phyloP scores from a whole-genome alignment of 371 early-diverging fungal species.

The Phascolomyces articulosus region DNA sequence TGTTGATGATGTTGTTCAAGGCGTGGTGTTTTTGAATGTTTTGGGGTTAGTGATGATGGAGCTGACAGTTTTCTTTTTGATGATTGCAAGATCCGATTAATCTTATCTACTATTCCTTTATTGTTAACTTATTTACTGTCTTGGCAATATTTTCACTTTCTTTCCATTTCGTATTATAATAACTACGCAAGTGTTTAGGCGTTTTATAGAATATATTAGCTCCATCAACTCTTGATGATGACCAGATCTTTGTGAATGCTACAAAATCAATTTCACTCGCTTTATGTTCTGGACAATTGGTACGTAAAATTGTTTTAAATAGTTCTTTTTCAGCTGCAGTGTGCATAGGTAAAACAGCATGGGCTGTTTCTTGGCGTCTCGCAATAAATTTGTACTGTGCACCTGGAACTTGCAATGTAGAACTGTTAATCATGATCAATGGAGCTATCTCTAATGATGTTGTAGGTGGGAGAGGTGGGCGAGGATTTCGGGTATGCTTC shows the following conservation, averaged over 20 bases:
- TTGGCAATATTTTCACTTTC: neutral
- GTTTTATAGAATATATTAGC: neutral
- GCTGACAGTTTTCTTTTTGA: neutral
- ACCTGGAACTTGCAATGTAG: neutral
- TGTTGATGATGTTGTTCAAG: too few relatives aligned
- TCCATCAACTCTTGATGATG: neutral
- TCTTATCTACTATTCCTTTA: neutral
- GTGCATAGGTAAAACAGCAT: neutral
- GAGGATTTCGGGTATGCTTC: too few relatives aligned
- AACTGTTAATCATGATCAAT: neutral
- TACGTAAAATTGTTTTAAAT: neutral
- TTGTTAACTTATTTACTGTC: neutral
- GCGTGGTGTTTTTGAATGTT: too few relatives aligned
- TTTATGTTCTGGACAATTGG: neutral
- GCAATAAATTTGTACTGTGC: neutral
- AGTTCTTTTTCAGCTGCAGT: neutral
- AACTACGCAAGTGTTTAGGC: neutral
- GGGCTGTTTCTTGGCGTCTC: neutral
- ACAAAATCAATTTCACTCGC: neutral
- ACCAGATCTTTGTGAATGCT: neutral
- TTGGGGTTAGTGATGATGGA: neutral
- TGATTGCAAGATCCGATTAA: neutral
- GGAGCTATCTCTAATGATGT: neutral
- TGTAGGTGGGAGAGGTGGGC: neutral
- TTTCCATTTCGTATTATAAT: neutral